Evolutionary conservation across 805 yeast genomes (phyloP), one percentile per base, ranked within the genome.

Genomic region (Sugiyamaella valdiviana): DNA sequence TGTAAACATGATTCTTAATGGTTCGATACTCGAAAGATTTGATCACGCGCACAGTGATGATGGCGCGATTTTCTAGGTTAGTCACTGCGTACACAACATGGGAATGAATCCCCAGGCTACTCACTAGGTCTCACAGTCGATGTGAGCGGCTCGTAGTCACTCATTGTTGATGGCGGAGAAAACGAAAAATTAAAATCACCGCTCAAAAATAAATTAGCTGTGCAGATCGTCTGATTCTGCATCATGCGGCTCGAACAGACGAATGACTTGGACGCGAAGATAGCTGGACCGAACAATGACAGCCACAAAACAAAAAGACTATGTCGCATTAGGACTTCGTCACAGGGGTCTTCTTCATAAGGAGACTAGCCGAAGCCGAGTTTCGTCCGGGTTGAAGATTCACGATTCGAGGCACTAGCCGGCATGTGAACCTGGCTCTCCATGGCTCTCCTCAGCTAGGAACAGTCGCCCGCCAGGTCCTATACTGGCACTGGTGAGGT

Each of bases 21-120:
- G 59, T 57, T 41, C 62, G 36, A 44, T 58, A 58, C 20, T 93
- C 91, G 64, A 93, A 93, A 1, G 96, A 88, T 63, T 91, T 91
- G 60, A 93, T 79, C 19, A 93, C 77, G 50, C 99, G 77, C 5
- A 93, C 75, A 0, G 99, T 93, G 38, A 93, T 66, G 12, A 88
- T 79, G 96, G 82, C 51, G 48, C 21, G 16, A 57, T 42, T 17
- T 35, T 57, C 36, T 35, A 12, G 23, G 14, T 5, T 69, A 55
- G 6, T n/a, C 68, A 55, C 17, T 62, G 32, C 9, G 17, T n/a
- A 29, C 16, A 16, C 10, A 6, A 22, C 15, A 15, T 20, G 4
- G 15, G 9, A 32, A 20, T 16, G 12, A 10, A 10, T 26, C 17
- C n/a, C 20, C n/a, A 37, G 6, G 21, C n/a, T n/a, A 66, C 75